phyloP scores from a whole-genome alignment of 2,329 filamentous ascomycete species.

The Monilinia aucupariae region DNA sequence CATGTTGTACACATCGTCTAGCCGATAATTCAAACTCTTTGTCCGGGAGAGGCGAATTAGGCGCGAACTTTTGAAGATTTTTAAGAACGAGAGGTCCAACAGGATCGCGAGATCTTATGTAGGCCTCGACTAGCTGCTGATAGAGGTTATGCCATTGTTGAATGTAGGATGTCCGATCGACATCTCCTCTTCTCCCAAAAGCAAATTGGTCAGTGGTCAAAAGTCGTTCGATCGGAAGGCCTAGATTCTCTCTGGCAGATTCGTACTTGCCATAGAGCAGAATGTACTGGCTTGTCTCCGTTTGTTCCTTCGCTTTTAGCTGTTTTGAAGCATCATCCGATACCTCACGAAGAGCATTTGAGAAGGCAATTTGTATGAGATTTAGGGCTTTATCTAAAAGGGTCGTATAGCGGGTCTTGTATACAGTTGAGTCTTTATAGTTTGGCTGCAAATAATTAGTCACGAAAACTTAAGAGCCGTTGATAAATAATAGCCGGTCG shows the following conservation, averaged over 20 bases:
- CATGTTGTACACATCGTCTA: constrained; percentile 29
- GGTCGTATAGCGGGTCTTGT: constrained; percentile 80
- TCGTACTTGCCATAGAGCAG: constrained; percentile 64
- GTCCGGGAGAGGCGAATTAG: constrained; percentile 27
- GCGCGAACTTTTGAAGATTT: constrained; percentile 46
- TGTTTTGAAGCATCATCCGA: constrained; percentile 57
- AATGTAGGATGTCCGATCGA: constrained; percentile 53
- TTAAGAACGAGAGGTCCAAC: constrained; percentile 52
- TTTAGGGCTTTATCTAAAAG: constrained; percentile 65
- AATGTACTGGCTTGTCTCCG: constrained; percentile 66
- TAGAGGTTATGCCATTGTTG: constrained; percentile 56
- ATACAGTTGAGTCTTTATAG: constrained; percentile 82
- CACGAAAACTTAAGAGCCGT: constrained; percentile 22
- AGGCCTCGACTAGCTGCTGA: constrained; percentile 50
- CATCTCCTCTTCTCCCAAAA: constrained; percentile 54
- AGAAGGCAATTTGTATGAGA: constrained; percentile 42
- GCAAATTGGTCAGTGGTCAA: constrained; percentile 31
- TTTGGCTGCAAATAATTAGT: constrained; percentile 49
- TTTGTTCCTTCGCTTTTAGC: constrained; percentile 58
- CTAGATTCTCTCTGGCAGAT: constrained; percentile 47
- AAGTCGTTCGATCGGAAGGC: constrained; percentile 59
- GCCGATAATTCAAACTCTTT: constrained; percentile 33
- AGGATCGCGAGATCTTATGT: constrained; percentile 41
- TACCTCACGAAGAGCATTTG: constrained; percentile 42
- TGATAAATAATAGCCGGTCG: not conserved